These are phyloP conservation scores for Lipomyces yamanashiensis DNA, from an alignment of 805 yeast species.

Conservation along the genomic window DNA sequence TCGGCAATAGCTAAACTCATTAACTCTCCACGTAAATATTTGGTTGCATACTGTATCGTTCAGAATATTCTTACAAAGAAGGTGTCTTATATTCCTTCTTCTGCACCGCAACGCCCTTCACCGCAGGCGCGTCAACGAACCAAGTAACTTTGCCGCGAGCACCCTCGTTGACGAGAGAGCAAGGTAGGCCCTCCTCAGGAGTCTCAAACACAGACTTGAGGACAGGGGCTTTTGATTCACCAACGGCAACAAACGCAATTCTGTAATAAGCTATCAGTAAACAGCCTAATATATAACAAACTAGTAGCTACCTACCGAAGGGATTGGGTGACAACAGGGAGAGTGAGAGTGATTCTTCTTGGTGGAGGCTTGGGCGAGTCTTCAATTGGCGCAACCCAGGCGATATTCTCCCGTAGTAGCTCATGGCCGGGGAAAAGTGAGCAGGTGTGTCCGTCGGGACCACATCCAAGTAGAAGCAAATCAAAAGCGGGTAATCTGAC, in stretches of 20 bases:
- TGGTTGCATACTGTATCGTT: conserved; percentile 2
- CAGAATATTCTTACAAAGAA: conserved; percentile 13
- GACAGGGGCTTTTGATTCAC: conserved; percentile 91
- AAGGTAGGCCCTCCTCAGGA: conserved; percentile 95
- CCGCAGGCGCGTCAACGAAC: conserved; percentile 82
- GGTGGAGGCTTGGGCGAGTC: conserved; percentile 90
- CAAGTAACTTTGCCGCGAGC: conserved; percentile 97
- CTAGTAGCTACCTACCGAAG: conserved; percentile 19
- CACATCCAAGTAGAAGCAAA: conserved; percentile 88
- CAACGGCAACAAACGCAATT: conserved; percentile 95
- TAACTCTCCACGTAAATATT: not conserved
- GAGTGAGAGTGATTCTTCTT: conserved; percentile 83
- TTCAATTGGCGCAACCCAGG: conserved; percentile 93
- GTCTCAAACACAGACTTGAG: conserved; percentile 91
- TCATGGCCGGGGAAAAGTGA: conserved; percentile 94
- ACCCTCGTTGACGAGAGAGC: conserved; percentile 88
- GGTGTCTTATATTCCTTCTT: conserved; percentile 37
- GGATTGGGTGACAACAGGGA: conserved; percentile 94
- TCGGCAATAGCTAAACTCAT: not conserved
- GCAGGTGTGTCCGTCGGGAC: conserved; percentile 98
- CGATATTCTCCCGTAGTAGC: conserved; percentile 82
- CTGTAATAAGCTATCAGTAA: conserved; percentile 42
- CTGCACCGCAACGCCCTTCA: conserved; percentile 37
- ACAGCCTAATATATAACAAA: no score
- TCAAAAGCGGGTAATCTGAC: conserved; percentile 96